Conservation (phyloP, 1,139 yeast genomes). For the Geotrichum klebahnii region DNA sequence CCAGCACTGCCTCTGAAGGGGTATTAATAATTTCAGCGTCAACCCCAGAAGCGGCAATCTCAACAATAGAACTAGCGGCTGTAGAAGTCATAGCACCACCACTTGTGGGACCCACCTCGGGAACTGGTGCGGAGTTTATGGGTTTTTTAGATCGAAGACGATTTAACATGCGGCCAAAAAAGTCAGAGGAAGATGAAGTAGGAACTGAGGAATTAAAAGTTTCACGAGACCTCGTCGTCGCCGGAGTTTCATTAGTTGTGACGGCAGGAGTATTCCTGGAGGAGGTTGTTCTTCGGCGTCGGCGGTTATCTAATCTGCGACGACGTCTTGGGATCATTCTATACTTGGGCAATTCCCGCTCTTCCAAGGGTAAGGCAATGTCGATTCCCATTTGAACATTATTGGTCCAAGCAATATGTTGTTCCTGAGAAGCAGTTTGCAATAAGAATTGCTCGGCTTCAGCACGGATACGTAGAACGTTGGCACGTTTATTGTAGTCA, state of each 20-base stretch:
- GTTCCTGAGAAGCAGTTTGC: conserved; percentile 49
- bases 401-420: conserved; percentile 61
- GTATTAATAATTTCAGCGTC: too few species aligned
- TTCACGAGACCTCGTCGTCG: not conserved
- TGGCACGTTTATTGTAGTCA: conserved; percentile 59
- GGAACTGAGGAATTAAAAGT: not conserved
- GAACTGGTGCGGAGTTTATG: not conserved
- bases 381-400: conserved; percentile 43
- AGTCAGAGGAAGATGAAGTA: not conserved
- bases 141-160: too few species aligned
- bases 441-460: conserved; percentile 67
- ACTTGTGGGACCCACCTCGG: not conserved
- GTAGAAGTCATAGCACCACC: not conserved
- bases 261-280: not conserved
- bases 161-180: too few species aligned
- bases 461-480: conserved; percentile 58
- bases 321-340: conserved; percentile 38
- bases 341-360: conserved; percentile 39
- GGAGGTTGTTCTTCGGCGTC: not conserved
- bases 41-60: too few species aligned
- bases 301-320: conserved; percentile 19
- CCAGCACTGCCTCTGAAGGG: too few species aligned
- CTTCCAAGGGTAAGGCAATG: conserved; percentile 43
- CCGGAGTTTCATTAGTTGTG: not conserved
- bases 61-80: too few species aligned